Base-by-base conservation (phyloP, 768 basidiomycete genomes). In the Tylopilus balloui region DNA sequence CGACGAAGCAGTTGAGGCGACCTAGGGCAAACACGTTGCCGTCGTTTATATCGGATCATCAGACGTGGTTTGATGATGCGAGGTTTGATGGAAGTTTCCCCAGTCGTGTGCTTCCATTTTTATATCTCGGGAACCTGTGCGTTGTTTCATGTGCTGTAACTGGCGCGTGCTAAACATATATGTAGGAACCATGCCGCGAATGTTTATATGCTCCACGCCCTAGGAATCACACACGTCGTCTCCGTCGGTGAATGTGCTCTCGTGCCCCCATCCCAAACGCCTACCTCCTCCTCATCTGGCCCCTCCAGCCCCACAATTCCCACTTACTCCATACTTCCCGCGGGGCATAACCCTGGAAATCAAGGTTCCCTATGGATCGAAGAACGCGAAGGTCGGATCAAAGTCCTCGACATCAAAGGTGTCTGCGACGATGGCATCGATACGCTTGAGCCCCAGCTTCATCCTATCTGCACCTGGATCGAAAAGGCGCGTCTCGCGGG, bases 381-480 rank as follows among this genome's bases (percentile, higher is more conserved):
- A 68, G 89, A 92, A 69, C 78, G 83, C 20, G 90, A 90, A 62
- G 92, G 91, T 4, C 75, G 90, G 47, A 93, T 94, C 64, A 87
- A 89, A 64, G 91, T 94, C 24, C 76, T 93, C 46, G 92, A 94
- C 65, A 89, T 93, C 65, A 85, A 92, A 69, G 88, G 88, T 34
- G 84, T 96, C 23, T 89, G 91, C 61, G 95, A 98, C 67, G 95
- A 98, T 64, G 95, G 95, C 4, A 95, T 96, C 64, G 93, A 95
- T 69, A 91, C 89, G 24, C 78, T 98, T 24, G 85, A 91, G 60
- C 91, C 89, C 6, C 86, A 93, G 67, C 77, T 98, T 27, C 83
- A 83, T 51, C 84, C 86, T 3, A 88, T 95, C 35, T 92, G 92
- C 62, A 86, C 84, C 39, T 97, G 93, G 90, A 97, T 98, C 58